Evolutionary conservation across 768 basidiomycete genomes (phyloP), one percentile per base, ranked within the genome.

Genomic region (Boletus subcaerulescens): DNA sequence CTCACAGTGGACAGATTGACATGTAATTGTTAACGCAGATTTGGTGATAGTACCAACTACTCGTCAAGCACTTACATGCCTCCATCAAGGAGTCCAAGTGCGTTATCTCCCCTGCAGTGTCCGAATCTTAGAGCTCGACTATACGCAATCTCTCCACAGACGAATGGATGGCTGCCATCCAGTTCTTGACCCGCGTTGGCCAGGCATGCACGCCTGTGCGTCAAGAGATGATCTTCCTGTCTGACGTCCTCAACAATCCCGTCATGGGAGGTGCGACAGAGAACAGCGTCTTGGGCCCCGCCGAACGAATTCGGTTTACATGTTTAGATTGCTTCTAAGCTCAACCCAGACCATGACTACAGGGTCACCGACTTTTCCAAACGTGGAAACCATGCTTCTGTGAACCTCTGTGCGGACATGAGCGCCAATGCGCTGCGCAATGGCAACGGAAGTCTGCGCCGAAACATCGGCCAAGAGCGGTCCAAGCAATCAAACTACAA

Each of bases 211-310:
- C 86, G 0, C 79, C 83, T 35, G 67, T 89, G 48, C 82, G 83
- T 32, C 82, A 82, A 74, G 91, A 94, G 65, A 89, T 89, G 67
- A 91, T 94, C 62, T 81, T 94, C 9, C 77, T 94, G 18, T 91
- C 89, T 11, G 89, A 93, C 58, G 71, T 80, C 22, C 67, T 90
- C 48, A 91, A 91, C 72, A 85, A 89, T 62, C 81, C 85, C 4
- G 80, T 80, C 43, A 74, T 78, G 5, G 76, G 77, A 6, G 77
- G 76, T 5, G 86, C 83, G 20, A 92, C 90, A 1, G 87, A 89
- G 62, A 82, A 80, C 31, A 87, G 85, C 20, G 85, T 93, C 12
- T 77, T 93, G 24, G 91, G 91, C 3, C 92, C 91, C 4, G n/a
- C n/a, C n/a, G n/a, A n/a, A n/a, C n/a, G n/a, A n/a, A 22, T 22